Conservation (phyloP, 495 filamentous ascomycete genomes). For the Penicillium longicatenatum region DNA sequence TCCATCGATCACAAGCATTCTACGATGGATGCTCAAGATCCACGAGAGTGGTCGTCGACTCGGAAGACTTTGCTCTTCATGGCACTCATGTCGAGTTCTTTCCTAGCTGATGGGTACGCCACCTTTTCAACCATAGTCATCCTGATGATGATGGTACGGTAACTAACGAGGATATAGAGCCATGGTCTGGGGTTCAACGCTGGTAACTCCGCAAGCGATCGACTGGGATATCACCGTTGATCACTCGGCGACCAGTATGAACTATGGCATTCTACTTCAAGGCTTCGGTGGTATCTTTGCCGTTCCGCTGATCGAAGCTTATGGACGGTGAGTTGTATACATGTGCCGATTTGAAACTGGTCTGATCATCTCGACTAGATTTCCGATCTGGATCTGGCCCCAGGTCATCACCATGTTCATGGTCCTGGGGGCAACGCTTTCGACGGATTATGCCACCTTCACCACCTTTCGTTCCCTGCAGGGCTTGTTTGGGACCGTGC, state of each 20-base stretch:
- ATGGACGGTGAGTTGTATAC: constrained; percentile 38
- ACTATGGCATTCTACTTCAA: constrained; percentile 53
- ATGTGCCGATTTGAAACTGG: not conserved
- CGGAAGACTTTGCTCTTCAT: constrained; percentile 39
- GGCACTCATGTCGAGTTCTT: constrained; percentile 39
- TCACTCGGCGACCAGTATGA: constrained; percentile 48
- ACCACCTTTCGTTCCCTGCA: constrained; percentile 55
- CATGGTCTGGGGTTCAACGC: constrained; percentile 53
- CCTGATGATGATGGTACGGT: no score
- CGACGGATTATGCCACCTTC: constrained; percentile 47
- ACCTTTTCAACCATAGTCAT: not conserved
- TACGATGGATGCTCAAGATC: constrained; percentile 22
- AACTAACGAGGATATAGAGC: constrained; percentile 28
- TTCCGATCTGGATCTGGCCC: constrained; percentile 54
- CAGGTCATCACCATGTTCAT: constrained; percentile 50
- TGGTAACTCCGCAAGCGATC: constrained; percentile 49
- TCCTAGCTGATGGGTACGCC: constrained; percentile 41
- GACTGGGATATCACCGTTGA: constrained; percentile 48
- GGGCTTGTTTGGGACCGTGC: constrained; percentile 49
- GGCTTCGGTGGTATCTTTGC: constrained; percentile 55
- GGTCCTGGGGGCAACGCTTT: constrained; percentile 48
- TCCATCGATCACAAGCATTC: constrained; percentile 13
- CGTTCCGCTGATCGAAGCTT: constrained; percentile 51
- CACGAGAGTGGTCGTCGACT: constrained; percentile 29
- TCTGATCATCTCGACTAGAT: constrained; percentile 23